Conservation (phyloP, 306 rosid genomes). For the Psophocarpus tetragonolobus region DNA sequence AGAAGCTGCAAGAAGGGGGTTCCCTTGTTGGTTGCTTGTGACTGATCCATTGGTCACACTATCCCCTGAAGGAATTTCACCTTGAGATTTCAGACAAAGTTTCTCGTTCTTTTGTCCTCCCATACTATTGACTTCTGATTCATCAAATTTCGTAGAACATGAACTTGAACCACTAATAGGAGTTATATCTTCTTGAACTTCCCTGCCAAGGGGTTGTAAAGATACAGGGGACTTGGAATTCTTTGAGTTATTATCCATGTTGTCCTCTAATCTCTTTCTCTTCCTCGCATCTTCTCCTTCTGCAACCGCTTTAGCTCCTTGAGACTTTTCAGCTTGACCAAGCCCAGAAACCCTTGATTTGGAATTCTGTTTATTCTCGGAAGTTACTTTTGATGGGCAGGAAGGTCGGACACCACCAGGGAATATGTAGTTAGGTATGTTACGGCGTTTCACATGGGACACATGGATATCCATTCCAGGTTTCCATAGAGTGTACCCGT, state of each 20-base stretch:
- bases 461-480: slow-evolving; percentile 80
- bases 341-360: slow-evolving; percentile 61
- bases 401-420: slow-evolving; percentile 80
- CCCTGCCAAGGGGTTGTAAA: slow-evolving; percentile 36
- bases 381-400: slow-evolving; percentile 50
- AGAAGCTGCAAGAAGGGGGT: slow-evolving; percentile 25
- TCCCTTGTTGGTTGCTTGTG: slow-evolving; percentile 32
- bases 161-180: slow-evolving; percentile 47
- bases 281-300: slow-evolving; percentile 59
- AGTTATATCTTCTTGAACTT: slow-evolving; percentile 52
- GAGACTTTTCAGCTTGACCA: slow-evolving; percentile 49
- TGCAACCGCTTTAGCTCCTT: slow-evolving; percentile 44
- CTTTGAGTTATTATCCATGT: slow-evolving; percentile 43
- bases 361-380: slow-evolving; percentile 59
- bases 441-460: slow-evolving; percentile 75
- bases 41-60: slow-evolving; percentile 46
- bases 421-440: slow-evolving; percentile 78
- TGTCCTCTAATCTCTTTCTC: slow-evolving; percentile 68
- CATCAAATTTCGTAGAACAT: slow-evolving; percentile 47
- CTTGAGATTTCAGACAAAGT: slow-evolving; percentile 41
- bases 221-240: slow-evolving; percentile 43
- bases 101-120: slow-evolving; percentile 36
- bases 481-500: slow-evolving; percentile 57
- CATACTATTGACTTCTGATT: slow-evolving; percentile 41
- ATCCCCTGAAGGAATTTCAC: slow-evolving; percentile 47